Conservation (phyloP, 1,139 yeast genomes). For the Yamadazyma sp. region DNA sequence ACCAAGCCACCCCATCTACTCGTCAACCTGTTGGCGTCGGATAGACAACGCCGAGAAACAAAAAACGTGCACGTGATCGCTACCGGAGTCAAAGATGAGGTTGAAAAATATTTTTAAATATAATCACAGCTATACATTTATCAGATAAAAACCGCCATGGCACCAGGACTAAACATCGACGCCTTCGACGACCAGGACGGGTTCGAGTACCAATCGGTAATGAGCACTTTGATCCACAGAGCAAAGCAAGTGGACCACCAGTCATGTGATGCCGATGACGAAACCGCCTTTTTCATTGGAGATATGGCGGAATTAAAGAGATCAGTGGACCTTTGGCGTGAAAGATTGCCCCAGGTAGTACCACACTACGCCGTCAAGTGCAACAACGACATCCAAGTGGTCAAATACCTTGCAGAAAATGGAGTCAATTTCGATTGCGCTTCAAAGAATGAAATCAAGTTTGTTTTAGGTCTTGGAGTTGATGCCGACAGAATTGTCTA, state of each 20-base stretch:
- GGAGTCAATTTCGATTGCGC: slow-evolving; percentile 94
- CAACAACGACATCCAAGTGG: slow-evolving; percentile 68
- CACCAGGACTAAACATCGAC: slow-evolving; percentile 20
- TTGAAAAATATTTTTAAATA: background rate
- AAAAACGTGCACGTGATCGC: background rate
- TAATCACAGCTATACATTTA: too few relatives aligned
- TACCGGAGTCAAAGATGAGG: background rate
- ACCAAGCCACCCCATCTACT: too few relatives aligned
- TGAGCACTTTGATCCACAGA: slow-evolving; percentile 42
- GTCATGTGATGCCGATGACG: slow-evolving; percentile 72
- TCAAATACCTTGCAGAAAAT: slow-evolving; percentile 54
- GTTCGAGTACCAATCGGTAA: slow-evolving; percentile 20
- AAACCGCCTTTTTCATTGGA: slow-evolving; percentile 85
- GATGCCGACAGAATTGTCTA: slow-evolving; percentile 70
- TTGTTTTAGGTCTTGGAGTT: slow-evolving; percentile 61
- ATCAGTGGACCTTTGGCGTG: slow-evolving; percentile 61
- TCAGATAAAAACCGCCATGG: too few relatives aligned
- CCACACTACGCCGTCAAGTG: slow-evolving; percentile 96
- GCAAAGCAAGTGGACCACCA: slow-evolving; percentile 53
- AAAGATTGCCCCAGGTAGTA: slow-evolving; percentile 65
- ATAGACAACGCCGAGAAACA: too few relatives aligned
- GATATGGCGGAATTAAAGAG: slow-evolving; percentile 74
- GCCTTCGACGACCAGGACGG: background rate
- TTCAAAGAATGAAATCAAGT: slow-evolving; percentile 78
- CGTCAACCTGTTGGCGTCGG: too few relatives aligned